Base-by-base conservation (phyloP, 495 filamentous ascomycete genomes). In the Aspergillus carlsbadensis region DNA sequence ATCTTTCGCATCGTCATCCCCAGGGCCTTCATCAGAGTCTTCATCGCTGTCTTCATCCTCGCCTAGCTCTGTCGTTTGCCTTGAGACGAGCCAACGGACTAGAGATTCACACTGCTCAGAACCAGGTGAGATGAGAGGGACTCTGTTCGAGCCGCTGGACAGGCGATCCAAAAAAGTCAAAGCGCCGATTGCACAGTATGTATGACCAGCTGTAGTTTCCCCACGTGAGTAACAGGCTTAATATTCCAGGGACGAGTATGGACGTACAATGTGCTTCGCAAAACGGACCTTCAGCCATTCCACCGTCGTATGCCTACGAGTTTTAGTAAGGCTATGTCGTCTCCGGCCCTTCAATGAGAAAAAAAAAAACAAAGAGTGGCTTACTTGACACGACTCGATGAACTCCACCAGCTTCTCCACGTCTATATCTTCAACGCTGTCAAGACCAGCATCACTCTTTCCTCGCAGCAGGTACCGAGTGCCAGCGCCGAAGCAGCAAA, bases 251-350 rank as follows among this genome's bases (percentile, higher is more conserved):
- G n/a, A 22, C 7, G 18, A 14, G 47, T 33, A 17, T 21, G 46
- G 40, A 70, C 84, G 47, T 80, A 93, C 90, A 88, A 70, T 98
- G 93, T 15, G 92, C 84, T 78, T 98, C 94, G 41, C 93, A 86
- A 54, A 82, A 85, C 3, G 88, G 86, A 22, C 78, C 86, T 60
- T 96, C 91, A 2, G 84, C 85, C 65, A 98, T 85, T 29, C 95
- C 95, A 10, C 91, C 90, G 68, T 98, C 93, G 64, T 93, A 97
- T 4, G 88, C 87, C 89, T 97, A 42, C 6, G 54, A 1, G 10
- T 45, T 53, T 70, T 21, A 76, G 60, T 49, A 44, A 52, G 5
- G 18, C 0, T 10, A 48, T n/a, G 24, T 2, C 8, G 22, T 22
- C n/a, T 45, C 24, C 21, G 1, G 26, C 11, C 42, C 18, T 43